Evolutionary conservation across 1,139 yeast species (phyloP), one percentile per base, ranked within the genome.

Genomic region (Zygoascus sp.): DNA sequence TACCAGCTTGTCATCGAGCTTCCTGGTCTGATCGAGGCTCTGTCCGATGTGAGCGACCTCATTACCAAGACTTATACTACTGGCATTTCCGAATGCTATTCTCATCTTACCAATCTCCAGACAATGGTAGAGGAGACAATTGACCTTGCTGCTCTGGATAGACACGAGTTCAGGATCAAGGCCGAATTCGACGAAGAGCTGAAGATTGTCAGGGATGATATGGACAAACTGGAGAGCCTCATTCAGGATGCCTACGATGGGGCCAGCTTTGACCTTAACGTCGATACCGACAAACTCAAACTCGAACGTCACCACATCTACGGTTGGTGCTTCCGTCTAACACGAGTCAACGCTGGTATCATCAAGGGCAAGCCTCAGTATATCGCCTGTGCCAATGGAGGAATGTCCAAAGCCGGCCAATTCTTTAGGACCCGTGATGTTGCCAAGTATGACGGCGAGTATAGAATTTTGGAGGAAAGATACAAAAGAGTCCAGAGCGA

Each of bases 341-440:
- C 97, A 0, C 77, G 98, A 65, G 87, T 79, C 47, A 97, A 90
- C 61, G 90, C 96, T 2, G 74, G 81, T 9, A 83, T 84, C 17
- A 72, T 92, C 50, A 76, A 97, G 58, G 81, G 80, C 36, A 66
- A 69, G 19, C 57, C 67, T 7, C 74, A 76, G 42, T 92, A 83
- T 61, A 74, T 75, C 45, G 13, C 27, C 6, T 40, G 43, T 20
- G 35, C 40, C 10, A 97, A 92, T 62, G 72, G 90, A 28, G 87
- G 89, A 46, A 89, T 97, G 0, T 95, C 88, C 30, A 92, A 92
- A 64, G 95, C 96, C 1, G 98, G 98, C 48, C 92, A 90, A 1
- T 88, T 75, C 63, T 92, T 92, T 69, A 87, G 96, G 5, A 87
- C 95, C 2, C 67, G 71, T 36, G 74, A 75, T 53, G 70, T 92